Evolutionary conservation across 1,139 yeast species (phyloP), one percentile per base, ranked within the genome.

Genomic region (Hansenula sp.): DNA sequence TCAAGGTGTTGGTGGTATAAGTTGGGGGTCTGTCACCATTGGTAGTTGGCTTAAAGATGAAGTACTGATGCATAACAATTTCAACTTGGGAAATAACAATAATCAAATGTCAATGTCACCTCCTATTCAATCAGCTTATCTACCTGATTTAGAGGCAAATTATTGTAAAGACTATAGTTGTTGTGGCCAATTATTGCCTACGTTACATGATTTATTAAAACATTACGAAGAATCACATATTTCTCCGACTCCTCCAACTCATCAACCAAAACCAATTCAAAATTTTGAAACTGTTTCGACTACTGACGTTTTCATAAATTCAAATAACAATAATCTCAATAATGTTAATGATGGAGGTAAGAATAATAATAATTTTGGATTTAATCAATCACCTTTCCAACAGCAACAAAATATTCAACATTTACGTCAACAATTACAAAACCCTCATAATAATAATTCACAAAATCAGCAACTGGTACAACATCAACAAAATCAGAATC

Each of bases 161-260:
- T 93, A 91, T 66, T 93, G 99, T 65, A 88, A 87, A 64, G 99
- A 93, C 68, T 93, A 93, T 66, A 82, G 91, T 47, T 93, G 99
- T 65, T 93, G 99, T 69, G 99, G 98, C 29, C 85, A 87, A 62
- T 72, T 85, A 36, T 74, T 94, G 47, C 98, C 98, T 30, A 91
- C 96, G 12, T 71, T 93, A 52, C 99, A 93, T 65, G 99, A 93
- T 65, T 72, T 93, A 51, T 74, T 93, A 52, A 81, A 95, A 57
- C 99, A 93, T 63, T 94, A 93, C 62, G 99, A 94, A 64, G 98
- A 93, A 65, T 91, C 95, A 36, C 99, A 93, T 65, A 91, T 91
- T 51, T 79, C 86, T 44, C 86, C 88, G 34, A 80, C 82, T 18
- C 85, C 85, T 2, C 83, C 84, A 12, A 58, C 65, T 13, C 71